Conservation (phyloP, 2,329 filamentous ascomycete genomes). For the Plenodomus tracheiphilus region DNA sequence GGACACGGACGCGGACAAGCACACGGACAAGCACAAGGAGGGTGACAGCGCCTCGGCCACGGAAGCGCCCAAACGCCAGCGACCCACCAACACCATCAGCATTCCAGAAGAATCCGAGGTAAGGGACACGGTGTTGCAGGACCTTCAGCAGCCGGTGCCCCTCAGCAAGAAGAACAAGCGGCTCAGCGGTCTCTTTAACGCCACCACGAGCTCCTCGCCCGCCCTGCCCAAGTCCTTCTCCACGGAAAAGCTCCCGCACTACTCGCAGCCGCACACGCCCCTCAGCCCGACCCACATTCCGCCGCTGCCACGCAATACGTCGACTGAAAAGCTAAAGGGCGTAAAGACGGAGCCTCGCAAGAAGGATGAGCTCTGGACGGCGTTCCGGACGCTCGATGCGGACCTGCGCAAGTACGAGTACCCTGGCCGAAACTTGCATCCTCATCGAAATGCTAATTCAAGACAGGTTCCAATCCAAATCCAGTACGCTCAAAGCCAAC, state of each 20-base stretch:
- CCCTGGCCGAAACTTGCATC: neutral
- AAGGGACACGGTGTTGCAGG: conserved; percentile 25
- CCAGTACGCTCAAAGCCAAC: conserved; percentile 72
- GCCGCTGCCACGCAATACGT: conserved; percentile 48
- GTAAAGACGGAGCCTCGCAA: conserved; percentile 52
- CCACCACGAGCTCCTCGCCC: conserved; percentile 39
- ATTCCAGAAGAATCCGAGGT: conserved; percentile 36
- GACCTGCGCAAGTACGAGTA: conserved; percentile 65
- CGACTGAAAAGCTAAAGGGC: conserved; percentile 47
- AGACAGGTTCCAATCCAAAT: conserved; percentile 70
- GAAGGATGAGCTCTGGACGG: conserved; percentile 71
- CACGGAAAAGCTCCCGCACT: conserved; percentile 49
- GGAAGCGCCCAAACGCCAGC: conserved; percentile 33
- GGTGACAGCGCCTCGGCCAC: neutral
- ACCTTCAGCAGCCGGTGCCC: conserved; percentile 23
- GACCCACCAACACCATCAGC: conserved; percentile 24
- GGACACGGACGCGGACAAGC: conserved; percentile 19
- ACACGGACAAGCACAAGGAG: conserved; percentile 26
- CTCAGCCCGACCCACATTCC: conserved; percentile 44
- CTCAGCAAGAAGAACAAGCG: conserved; percentile 43
- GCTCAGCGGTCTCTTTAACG: conserved; percentile 38
- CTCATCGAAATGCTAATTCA: conserved; percentile 7
- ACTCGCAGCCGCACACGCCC: conserved; percentile 37
- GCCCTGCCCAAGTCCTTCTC: conserved; percentile 54
- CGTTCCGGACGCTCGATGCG: conserved; percentile 68